Evolutionary conservation across 805 yeast genomes (phyloP), one percentile per base, ranked within the genome.

Genomic region (Schwanniomyces occidentalis): DNA sequence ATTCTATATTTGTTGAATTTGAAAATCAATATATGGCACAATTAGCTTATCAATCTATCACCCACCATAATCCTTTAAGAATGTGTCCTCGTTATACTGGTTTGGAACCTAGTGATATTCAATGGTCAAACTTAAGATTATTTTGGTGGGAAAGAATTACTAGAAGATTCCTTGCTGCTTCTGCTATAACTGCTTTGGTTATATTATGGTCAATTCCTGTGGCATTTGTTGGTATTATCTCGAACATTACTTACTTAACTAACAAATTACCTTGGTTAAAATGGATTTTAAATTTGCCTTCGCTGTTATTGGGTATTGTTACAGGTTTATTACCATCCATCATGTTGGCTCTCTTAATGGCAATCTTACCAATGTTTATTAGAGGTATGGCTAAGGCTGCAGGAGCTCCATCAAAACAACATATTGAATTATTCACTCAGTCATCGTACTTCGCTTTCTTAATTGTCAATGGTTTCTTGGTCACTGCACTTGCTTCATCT

Each of bases 131-230:
- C 56, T 65, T 84, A 77, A 71, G 93, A 54, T 56, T 85, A 59
- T 78, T 78, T 48, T 85, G 93, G 90, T 82, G 87, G 84, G 95
- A 85, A 58, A 63, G 80, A 49, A 54, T 82, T 13, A 63, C 67
- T 8, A 71, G 91, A 63, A 56, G 63, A 21, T 56, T 71, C 17
- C 69, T 70, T 35, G 78, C 90, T 0, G 37, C 63, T 22, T 66
- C 76, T 10, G 78, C 77, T 2, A 74, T 83, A 35, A 48, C 62
- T 15, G 85, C 80, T 1, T 49, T 82, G 27, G 68, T 82, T 34
- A 76, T 91, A 30, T 88, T 89, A 64, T 91, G 98, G 98, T 82
- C 95, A 27, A 80, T 91, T 49, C 99, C 99, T 7, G 97, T 91
- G 24, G 95, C 97, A n/a, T 89, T 88, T 51, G 96, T 91, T 33